Conservation (phyloP, 169 alveolate genomes). For the Besnoitia besnoiti region DNA sequence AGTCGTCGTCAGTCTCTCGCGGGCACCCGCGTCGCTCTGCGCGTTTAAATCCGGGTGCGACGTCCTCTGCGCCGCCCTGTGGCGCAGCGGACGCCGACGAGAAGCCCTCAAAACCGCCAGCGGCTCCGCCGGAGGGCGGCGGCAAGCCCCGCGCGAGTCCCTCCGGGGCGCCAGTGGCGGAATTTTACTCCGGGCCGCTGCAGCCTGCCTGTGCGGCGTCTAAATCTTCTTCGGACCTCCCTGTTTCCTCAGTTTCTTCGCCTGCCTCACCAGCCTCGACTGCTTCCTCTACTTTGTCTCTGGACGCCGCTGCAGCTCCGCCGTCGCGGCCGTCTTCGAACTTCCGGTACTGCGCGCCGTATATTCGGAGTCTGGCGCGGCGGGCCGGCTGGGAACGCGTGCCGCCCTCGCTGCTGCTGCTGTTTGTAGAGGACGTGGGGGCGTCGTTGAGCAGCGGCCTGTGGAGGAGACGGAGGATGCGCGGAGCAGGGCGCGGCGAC, state of each 20-base stretch:
- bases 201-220: too few relatives aligned
- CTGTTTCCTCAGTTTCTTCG: too few relatives aligned
- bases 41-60: not conserved
- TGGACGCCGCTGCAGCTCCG: not conserved
- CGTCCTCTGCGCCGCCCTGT: too few relatives aligned
- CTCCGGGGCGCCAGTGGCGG: too few relatives aligned
- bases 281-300: not conserved
- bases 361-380: constrained; percentile 52
- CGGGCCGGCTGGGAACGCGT: constrained; percentile 52
- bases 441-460: not conserved
- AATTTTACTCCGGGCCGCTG: too few relatives aligned
- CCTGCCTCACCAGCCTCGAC: not conserved
- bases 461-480: not conserved
- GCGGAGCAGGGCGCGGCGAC: not conserved
- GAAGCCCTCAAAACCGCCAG: too few relatives aligned
- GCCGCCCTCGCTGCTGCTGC: constrained; percentile 46
- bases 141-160: too few relatives aligned
- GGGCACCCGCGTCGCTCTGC: not conserved
- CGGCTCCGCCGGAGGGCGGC: too few relatives aligned
- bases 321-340: not conserved
- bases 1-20: too few relatives aligned
- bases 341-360: not conserved
- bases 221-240: too few relatives aligned
- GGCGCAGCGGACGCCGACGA: too few relatives aligned
- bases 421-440: constrained; percentile 24